These are phyloP conservation scores for Cryptosporidium xiaoi DNA, from an alignment of 169 alveolate species.

Conservation along the genomic window DNA sequence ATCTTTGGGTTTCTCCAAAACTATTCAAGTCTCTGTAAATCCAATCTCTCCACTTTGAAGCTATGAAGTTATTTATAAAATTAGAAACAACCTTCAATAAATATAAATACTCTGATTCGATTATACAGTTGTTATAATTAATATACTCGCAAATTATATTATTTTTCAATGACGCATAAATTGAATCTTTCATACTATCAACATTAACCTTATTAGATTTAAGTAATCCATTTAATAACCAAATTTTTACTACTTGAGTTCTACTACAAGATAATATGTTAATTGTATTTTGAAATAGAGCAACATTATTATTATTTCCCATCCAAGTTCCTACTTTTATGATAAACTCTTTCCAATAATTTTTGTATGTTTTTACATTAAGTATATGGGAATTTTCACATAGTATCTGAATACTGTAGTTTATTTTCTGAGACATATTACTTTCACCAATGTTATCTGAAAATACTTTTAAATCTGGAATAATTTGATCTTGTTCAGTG, in stretches of 20 bases:
- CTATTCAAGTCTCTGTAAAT: not conserved
- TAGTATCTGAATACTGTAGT: slow-evolving; percentile 15
- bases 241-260: not conserved
- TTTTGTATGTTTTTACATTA: slow-evolving; percentile 9
- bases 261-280: not conserved
- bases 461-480: slow-evolving; percentile 18
- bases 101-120: slow-evolving; percentile 1
- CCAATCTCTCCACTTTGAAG: slow-evolving; percentile 24
- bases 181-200: not conserved
- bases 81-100: slow-evolving; percentile 1
- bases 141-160: not conserved
- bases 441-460: not conserved
- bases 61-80: not conserved
- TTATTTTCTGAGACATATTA: not conserved
- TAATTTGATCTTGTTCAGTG: no score
- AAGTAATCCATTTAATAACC: slow-evolving; percentile 32
- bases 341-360: slow-evolving; percentile 24
- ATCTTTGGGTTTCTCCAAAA: not conserved
- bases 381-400: not conserved
- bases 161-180: not conserved
- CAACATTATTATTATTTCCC: not conserved
- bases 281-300: slow-evolving; percentile 4
- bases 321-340: slow-evolving; percentile 12
- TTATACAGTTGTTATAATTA: not conserved
- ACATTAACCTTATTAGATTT: not conserved